These are phyloP conservation scores for Ophiostoma sp. DNA, from an alignment of 2,329 filamentous ascomycete species.

Conservation along the genomic window DNA sequence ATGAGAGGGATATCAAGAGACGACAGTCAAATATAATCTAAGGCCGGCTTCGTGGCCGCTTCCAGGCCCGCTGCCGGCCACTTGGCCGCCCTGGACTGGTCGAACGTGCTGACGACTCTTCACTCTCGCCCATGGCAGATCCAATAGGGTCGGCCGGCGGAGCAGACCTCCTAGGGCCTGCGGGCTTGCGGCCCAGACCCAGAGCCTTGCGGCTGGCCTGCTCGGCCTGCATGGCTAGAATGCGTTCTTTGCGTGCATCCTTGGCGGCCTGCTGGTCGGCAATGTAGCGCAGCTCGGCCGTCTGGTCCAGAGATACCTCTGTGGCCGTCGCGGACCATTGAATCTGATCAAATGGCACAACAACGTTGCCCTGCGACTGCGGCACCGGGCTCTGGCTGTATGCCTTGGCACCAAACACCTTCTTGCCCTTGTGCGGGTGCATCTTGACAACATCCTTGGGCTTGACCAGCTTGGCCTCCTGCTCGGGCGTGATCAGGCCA, in stretches of 20 bases:
- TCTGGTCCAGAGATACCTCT: conserved; percentile 22
- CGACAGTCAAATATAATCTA: not conserved
- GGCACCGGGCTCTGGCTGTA: conserved; percentile 10
- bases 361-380: conserved; percentile 21
- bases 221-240: not conserved
- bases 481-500: conserved; percentile 31
- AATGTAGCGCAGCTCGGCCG: conserved; percentile 23
- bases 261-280: conserved; percentile 17
- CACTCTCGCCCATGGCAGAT: not conserved
- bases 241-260: conserved; percentile 3
- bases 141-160: not conserved
- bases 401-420: not conserved
- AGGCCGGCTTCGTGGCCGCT: not conserved
- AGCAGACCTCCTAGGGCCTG: not conserved
- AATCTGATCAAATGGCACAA: conserved; percentile 37
- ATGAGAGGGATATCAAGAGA: not conserved
- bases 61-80: conserved; percentile 23
- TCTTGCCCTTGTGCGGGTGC: conserved; percentile 13
- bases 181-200: not conserved
- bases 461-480: conserved; percentile 17
- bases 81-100: not conserved
- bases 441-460: conserved; percentile 3
- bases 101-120: not conserved
- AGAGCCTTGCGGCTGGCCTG: not conserved
- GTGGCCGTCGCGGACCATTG: conserved; percentile 26